Evolutionary conservation across 192 early-diverging fungal genomes (phyloP).

Genomic region (Piromyces finnis): DNA sequence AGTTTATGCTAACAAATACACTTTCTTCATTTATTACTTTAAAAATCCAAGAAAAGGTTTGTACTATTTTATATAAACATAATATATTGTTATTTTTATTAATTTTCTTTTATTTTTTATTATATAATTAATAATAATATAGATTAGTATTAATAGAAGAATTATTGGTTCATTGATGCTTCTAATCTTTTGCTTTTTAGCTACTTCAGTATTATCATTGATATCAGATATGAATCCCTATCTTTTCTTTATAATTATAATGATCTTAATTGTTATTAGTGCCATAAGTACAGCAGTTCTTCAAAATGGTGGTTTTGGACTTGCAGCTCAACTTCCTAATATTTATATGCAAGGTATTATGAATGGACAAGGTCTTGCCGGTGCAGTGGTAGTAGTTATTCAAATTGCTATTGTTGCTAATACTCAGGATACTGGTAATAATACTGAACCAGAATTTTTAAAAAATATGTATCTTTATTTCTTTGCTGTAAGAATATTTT

Average conservation of each 20-base stretch:
- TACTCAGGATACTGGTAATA: background rate
- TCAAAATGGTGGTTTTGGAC: conserved; percentile 48
- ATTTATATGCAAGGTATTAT: conserved; percentile 52
- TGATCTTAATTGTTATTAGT: conserved; percentile 30
- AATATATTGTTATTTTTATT: background rate
- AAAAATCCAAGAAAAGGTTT: background rate
- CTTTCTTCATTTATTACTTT: background rate
- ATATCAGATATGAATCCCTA: background rate
- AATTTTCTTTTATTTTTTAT: no score
- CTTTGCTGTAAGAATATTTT: background rate
- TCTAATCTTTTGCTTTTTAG: background rate
- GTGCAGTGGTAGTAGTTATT: conserved; percentile 39
- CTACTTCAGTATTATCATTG: background rate
- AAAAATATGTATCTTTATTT: background rate
- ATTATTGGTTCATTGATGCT: background rate
- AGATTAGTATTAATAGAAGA: background rate
- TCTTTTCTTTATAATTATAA: conserved; percentile 39
- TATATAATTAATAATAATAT: no score
- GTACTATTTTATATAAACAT: no score
- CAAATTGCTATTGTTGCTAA: conserved; percentile 40
- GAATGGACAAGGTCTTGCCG: conserved; percentile 45
- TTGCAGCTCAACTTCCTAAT: conserved; percentile 48
- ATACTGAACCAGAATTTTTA: background rate
- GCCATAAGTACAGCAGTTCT: conserved; percentile 41
- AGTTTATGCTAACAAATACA: background rate